Conservation (phyloP, 1,284 basidiomycete genomes). For the Bjerkandera adusta region DNA sequence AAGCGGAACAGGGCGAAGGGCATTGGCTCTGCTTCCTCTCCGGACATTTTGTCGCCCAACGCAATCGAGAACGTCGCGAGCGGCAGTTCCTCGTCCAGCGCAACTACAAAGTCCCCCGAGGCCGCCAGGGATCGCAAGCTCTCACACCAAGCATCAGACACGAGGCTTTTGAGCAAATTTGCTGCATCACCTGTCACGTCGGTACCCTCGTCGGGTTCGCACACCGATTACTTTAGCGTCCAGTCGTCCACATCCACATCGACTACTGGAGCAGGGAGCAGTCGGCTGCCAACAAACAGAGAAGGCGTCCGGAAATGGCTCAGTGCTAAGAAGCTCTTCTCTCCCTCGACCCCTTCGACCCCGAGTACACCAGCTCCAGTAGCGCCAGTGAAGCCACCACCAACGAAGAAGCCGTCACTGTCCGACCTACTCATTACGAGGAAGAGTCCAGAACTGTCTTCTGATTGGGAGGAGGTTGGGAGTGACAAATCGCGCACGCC, state of each 20-base stretch:
- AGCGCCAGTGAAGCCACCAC: slow-evolving; percentile 27
- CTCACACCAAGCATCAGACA: slow-evolving; percentile 69
- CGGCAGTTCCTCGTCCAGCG: slow-evolving; percentile 46
- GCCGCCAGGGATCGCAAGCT: slow-evolving; percentile 54
- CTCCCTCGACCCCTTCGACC: slow-evolving; percentile 38
- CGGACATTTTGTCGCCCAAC: slow-evolving; percentile 50
- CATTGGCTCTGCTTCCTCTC: slow-evolving; percentile 57
- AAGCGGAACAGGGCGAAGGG: slow-evolving; percentile 58
- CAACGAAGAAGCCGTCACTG: slow-evolving; percentile 50
- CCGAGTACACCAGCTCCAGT: slow-evolving; percentile 33
- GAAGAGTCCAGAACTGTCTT: slow-evolving; percentile 51
- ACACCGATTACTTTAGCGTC: slow-evolving; percentile 48
- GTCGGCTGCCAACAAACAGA: slow-evolving; percentile 62
- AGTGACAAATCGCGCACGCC: slow-evolving; percentile 45
- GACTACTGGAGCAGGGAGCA: slow-evolving; percentile 33
- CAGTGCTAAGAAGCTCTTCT: slow-evolving; percentile 54
- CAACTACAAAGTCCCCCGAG: slow-evolving; percentile 52
- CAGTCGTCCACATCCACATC: slow-evolving; percentile 24
- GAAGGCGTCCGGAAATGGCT: slow-evolving; percentile 79
- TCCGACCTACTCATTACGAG: slow-evolving; percentile 55
- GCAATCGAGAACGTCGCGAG: slow-evolving; percentile 41
- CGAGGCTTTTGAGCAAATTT: slow-evolving; percentile 54
- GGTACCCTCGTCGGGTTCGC: slow-evolving; percentile 44
- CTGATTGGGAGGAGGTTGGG: slow-evolving; percentile 64
- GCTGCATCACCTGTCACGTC: slow-evolving; percentile 37